Base-by-base conservation (phyloP, 2,329 filamentous ascomycete species). In the Juglanconis sp. region DNA sequence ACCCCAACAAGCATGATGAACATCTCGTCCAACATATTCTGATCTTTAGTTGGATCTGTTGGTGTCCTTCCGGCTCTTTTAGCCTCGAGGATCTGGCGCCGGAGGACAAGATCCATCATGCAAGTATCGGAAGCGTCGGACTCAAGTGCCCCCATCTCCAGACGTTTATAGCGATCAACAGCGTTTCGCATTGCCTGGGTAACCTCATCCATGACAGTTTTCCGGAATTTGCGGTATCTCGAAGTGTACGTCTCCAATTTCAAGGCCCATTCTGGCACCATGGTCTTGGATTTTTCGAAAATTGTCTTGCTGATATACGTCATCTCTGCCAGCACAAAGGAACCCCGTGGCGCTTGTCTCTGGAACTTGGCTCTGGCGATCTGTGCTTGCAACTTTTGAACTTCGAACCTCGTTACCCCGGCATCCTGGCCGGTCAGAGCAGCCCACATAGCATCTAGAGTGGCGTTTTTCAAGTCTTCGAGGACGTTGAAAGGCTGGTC, bases 401-500 rank as follows among this genome's bases (percentile, higher is more conserved):
- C 65, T 31, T 70, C 63, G 40, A 65, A 60, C 35, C 64, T 63
- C 11, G 62, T 69, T 2, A 72, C 66, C 2, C 71, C 70, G n/a
- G 72, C 67, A n/a, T 73, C 64, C 2, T 70, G 67, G 3, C 74
- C 76, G 13, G 77, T 68, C 0, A 73, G 64, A 8, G 70, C 71
- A 0, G 71, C 73, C 72, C 72, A 77, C 34, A 77, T 74, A 13
- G 68, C 71, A 61, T 78, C 75, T 32, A 79, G 65, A 0, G 72
- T 69, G 0, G 68, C 69, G 35, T 72, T 65, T 59, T 67, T 65
- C 34, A 78, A 67, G 58, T 79, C 76, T 4, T 72, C 61, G 0
- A 56, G 44, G 4, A 68, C 71, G 7, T 62, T 60, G 56, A 79
- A 77, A 1, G 75, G 68, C 24, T 63, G 31, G 3, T 52, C 60